These are phyloP conservation scores for Brassica balearica DNA, from an alignment of 441 rosid genomes.

Conservation along the genomic window DNA sequence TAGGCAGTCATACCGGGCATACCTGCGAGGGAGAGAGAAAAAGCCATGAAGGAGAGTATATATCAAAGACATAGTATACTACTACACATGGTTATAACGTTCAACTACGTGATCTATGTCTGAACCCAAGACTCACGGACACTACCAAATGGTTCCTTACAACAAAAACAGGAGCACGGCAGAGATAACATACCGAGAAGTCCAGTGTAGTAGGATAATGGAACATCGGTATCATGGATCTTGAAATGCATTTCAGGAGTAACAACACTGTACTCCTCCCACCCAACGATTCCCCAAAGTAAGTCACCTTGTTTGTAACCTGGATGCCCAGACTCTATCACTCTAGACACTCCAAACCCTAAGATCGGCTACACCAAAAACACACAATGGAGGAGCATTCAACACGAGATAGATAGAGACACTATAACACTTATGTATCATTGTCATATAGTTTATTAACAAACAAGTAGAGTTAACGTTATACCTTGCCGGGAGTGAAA, in stretches of 20 bases:
- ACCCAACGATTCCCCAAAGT: slow-evolving; percentile 49
- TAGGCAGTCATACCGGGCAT: slow-evolving; percentile 4
- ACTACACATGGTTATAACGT: neutral
- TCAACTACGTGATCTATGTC: slow-evolving; percentile 9
- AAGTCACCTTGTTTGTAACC: slow-evolving; percentile 53
- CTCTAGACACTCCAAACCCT: slow-evolving; percentile 54
- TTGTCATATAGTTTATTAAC: neutral
- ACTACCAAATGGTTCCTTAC: neutral
- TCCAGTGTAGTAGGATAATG: slow-evolving; percentile 49
- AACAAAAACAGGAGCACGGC: slow-evolving; percentile 5
- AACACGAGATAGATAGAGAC: neutral
- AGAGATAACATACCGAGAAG: slow-evolving; percentile 39
- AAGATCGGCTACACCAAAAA: slow-evolving; percentile 45
- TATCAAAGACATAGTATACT: neutral
- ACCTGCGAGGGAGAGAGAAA: neutral
- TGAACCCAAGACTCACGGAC: neutral
- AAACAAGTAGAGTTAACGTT: neutral
- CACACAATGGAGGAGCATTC: neutral
- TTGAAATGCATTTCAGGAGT: slow-evolving; percentile 44
- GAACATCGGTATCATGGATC: slow-evolving; percentile 49
- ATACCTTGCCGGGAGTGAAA: slow-evolving; percentile 50
- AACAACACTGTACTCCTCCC: slow-evolving; percentile 55
- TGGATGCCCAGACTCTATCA: slow-evolving; percentile 48
- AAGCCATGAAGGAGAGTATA: neutral
- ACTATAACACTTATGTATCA: neutral